Evolutionary conservation across 2,329 filamentous ascomycete genomes (phyloP), one percentile per base, ranked within the genome.

Genomic region (Phoma herbarum): DNA sequence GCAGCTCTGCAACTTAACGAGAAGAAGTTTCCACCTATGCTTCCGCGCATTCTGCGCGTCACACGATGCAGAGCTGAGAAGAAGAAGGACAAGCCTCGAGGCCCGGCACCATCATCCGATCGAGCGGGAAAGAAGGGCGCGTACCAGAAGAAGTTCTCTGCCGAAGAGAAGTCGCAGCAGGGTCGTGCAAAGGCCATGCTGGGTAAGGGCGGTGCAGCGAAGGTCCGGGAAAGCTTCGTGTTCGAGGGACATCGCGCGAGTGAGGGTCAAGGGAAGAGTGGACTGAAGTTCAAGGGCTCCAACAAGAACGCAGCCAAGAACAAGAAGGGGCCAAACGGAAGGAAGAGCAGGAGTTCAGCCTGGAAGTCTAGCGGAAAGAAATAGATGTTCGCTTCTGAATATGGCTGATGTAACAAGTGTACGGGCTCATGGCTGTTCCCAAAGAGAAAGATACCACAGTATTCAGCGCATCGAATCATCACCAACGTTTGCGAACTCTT

Each of bases 11-110:
- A 96, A 37, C 86, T 94, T 61, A 86, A 97, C 75, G 93, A 88
- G 62, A 96, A 98, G 82, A 95, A 91, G 70, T 98, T 93, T 72
- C 93, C 94, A 16, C 94, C 94, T 18, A 89, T 97, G 86, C 87
- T 98, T n/a, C 94, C 94, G 10, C 88, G 95, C 44, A 86, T 89
- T 65, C 83, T 99, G 31, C 90, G 95, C 52, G 93, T 99, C 45
- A 90, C 87, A 46, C 88, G 95, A 60, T 95, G 95, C 72, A 94
- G 93, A 78, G 90, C 90, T 29, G 69, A 79, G 52, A 80, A 79
- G 67, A 74, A 73, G 31, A 69, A 81, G 61, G 64, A 69, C 33
- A 73, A 75, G 60, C 67, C 72, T 20, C 69, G 56, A 8, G 65
- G 61, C n/a, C 61, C 52, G 62, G 70, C 65, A 18, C 62, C 79